phyloP scores from a whole-genome alignment of 768 basidiomycete genomes.

The Paxillus ammoniavirescens region DNA sequence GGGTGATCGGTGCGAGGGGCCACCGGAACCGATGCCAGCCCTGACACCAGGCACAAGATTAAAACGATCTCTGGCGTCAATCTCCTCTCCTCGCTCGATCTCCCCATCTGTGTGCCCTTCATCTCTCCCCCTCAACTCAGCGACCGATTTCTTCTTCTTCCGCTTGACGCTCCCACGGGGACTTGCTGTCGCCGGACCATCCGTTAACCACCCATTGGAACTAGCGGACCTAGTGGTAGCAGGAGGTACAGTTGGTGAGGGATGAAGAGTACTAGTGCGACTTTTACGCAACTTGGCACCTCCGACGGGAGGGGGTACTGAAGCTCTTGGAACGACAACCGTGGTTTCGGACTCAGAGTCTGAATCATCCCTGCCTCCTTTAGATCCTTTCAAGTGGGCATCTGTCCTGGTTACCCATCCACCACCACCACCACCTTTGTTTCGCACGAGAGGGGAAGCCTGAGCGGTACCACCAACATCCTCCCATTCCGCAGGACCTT shows the following conservation, averaged over 20 bases:
- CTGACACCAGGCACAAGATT: no score
- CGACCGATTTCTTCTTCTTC: conserved; percentile 23
- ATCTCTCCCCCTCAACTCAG: conserved; percentile 24
- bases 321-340: no score
- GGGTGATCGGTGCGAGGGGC: not conserved
- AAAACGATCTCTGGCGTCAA: not conserved
- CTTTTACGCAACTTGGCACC: conserved; percentile 12
- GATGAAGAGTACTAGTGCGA: not conserved
- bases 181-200: conserved; percentile 7
- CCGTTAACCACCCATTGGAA: conserved; percentile 18
- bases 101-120: conserved; percentile 31
- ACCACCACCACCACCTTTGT: not conserved
- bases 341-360: conserved; percentile 14
- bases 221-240: not conserved
- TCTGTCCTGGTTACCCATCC: conserved; percentile 32
- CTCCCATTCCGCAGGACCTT: conserved; percentile 9
- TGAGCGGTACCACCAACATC: not conserved
- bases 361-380: conserved; percentile 3
- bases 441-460: not conserved
- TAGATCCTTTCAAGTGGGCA: conserved; percentile 9
- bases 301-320: not conserved
- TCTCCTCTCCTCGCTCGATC: conserved; percentile 2
- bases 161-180: conserved; percentile 6
- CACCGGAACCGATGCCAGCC: not conserved
- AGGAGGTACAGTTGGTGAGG: not conserved